Conservation (phyloP, 331 rosid species). For the Malus hybrid region DNA sequence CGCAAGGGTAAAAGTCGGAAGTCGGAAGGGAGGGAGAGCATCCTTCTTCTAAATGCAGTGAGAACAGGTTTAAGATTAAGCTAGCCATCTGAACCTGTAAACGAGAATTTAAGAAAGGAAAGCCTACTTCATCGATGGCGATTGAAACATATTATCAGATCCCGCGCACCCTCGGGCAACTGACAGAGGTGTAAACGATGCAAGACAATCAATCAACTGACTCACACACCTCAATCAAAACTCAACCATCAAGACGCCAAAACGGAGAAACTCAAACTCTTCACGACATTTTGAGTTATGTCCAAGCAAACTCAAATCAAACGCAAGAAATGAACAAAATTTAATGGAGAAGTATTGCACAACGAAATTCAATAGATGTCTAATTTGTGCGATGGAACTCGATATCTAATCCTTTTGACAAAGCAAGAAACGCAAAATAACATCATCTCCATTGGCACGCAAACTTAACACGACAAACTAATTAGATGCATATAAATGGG, state of each 20-base stretch:
- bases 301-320: neutral
- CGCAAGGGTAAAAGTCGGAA: no score
- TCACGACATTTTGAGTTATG: neutral
- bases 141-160: no score
- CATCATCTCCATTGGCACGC: neutral
- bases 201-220: neutral
- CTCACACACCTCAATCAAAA: neutral
- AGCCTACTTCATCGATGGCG: no score
- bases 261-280: neutral
- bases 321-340: neutral
- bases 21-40: no score
- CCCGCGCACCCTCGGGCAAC: neutral
- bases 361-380: neutral
- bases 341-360: neutral
- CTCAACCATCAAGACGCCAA: neutral
- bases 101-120: no score
- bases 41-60: no score
- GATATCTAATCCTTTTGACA: no score
- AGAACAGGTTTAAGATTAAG: neutral
- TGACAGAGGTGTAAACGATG: neutral
- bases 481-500: conserved; percentile 13
- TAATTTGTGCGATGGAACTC: neutral
- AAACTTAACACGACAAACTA: conserved; percentile 8
- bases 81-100: neutral
- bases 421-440: neutral